Base-by-base conservation (phyloP, 805 yeast genomes). In the Barnettozyma populi region DNA sequence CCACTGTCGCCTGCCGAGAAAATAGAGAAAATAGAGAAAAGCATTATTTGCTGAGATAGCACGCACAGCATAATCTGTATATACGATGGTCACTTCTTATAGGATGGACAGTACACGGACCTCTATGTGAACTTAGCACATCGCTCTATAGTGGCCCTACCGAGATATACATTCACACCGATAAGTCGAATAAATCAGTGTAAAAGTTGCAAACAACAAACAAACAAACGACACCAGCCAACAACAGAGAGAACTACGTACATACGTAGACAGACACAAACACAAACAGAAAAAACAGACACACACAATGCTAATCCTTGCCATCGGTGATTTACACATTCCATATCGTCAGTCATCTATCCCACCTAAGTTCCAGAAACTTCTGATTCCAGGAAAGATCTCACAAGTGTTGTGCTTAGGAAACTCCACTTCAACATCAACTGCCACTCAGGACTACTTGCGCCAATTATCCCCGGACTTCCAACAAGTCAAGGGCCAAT, bases 301-400 rank as follows among this genome's bases (percentile, higher is more conserved):
- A 25, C 29, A 25, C 48, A 8, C 10, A 32, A 85, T 86, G 94
- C 72, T 86, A 40, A 70, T 84, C 21, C 70, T 92, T 38, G 95
- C 95, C 2, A 79, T 92, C 53, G 96, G 97, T 9, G 98, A 92
- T 62, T 74, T 92, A 2, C 89, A 84, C 64, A 85, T 92, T 29
- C 99, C 99, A 1, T 90, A 88, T n/a, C 43, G 50, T 9, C 25
- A 45, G 6, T 34, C 41, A 6, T 38, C 44, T 4, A 41, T 47
- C 23, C 46, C 50, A 14, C n/a, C 41, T 5, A 47, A 85, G 74
- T 90, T 94, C 68, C 75, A 74, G 51, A 86, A 84, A 60, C 75
- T 94, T 36, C 72, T 94, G 37, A 76, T 82, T 14, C 96, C 97
- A 25, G 92, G 86, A 34, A 90, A 86, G 64, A 88, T 94, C 43